phyloP scores from a whole-genome alignment of 148 eudicot species.

The Chenopodium formosanum region DNA sequence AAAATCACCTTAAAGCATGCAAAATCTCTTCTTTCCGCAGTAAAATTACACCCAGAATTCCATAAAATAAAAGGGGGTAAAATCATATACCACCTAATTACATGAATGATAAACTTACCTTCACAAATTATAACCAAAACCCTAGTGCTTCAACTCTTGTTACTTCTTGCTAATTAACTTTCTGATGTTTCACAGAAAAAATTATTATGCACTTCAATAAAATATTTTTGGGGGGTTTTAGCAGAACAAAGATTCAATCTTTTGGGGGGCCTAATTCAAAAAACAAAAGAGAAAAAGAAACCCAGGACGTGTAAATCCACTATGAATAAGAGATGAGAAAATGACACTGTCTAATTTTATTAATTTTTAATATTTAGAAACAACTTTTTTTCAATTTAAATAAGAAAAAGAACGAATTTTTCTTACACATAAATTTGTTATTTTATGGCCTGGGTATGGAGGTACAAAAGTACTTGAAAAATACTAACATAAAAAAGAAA shows the following conservation, averaged over 20 bases:
- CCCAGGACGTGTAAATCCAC: constrained; percentile 28
- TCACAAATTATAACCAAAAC: constrained; percentile 26
- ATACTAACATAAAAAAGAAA: neutral
- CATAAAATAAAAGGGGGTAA: neutral
- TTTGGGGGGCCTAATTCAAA: constrained; percentile 32
- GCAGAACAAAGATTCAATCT: constrained; percentile 27
- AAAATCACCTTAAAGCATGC: constrained; percentile 23
- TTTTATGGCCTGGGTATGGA: neutral
- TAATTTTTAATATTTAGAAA: no score
- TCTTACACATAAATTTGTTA: neutral
- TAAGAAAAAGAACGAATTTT: neutral
- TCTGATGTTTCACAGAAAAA: constrained; percentile 16
- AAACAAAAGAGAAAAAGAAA: constrained; percentile 11
- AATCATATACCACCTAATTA: constrained; percentile 3
- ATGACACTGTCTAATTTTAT: constrained; percentile 17
- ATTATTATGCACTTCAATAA: neutral
- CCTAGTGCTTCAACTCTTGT: constrained; percentile 18
- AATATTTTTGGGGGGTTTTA: constrained; percentile 16
- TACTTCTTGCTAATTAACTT: constrained; percentile 4
- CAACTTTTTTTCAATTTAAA: neutral
- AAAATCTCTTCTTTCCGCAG: constrained; percentile 19
- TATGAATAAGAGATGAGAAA: constrained; percentile 24
- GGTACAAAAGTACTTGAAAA: constrained; percentile 4
- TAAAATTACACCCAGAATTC: neutral
- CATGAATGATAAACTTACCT: constrained; percentile 19